Evolutionary conservation across 2,329 filamentous ascomycete species (phyloP), one percentile per base, ranked within the genome.

Genomic region (Colletotrichum orchidophilum): DNA sequence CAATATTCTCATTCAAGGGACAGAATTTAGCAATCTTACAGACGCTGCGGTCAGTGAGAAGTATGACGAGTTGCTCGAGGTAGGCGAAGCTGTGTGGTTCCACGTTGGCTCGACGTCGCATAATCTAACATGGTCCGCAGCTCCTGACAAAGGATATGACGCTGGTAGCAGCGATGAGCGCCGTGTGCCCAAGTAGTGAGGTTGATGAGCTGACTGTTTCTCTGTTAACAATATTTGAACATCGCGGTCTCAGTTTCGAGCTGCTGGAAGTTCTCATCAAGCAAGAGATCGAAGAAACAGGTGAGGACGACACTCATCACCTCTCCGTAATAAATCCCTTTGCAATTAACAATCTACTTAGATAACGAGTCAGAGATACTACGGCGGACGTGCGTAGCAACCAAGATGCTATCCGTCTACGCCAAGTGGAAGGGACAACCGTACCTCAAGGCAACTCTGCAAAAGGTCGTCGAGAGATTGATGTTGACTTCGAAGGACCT

Each of bases 1-100:
- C 77, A 93, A 93, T 76, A 92, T 93, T 63, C 80, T 93, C 18
- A 86, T 91, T n/a, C 91, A 93, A 76, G 91, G 91, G 42, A 92
- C 91, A 1, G 91, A 93, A 77, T 93, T 93, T 76, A 92, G 87
- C 76, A 91, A 90, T 66, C 78, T 93, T 33, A 91, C 90, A 1
- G 91, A 93, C 78, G 87, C 88, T 13, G 90, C 90, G 18, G 89
- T 92, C 15, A 91, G 87, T 74, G 90, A 93, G 76, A 92, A 91
- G 76, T 93, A 93, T 73, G 88, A 92, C 73, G 88, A 91, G 74
- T 80, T 93, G 24, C 81, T 93, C 58, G 85, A 91, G 77, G 87
- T 88, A 75, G 76, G 78, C 78, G 52, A 26, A 70, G 73, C 13
- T 58, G 18, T 42, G 12, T 33, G 35, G 63, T 29, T 59, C 52